These are phyloP conservation scores for Septoria linicola DNA, from an alignment of 2,329 filamentous ascomycete species.

Conservation along the genomic window DNA sequence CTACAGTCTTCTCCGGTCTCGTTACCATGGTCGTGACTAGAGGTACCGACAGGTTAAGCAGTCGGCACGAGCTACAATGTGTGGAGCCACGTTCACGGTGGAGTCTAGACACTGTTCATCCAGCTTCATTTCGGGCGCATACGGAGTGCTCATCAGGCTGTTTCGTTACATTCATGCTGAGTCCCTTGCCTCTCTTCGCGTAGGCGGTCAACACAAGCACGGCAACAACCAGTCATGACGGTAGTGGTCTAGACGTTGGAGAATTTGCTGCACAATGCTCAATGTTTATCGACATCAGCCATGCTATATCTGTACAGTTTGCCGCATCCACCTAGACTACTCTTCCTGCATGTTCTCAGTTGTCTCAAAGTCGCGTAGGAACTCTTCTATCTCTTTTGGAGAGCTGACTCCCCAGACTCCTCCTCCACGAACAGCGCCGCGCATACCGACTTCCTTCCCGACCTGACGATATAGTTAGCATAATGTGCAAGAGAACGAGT, in stretches of 20 bases:
- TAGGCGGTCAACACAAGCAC: no score
- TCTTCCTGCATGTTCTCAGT: slow-evolving; percentile 46
- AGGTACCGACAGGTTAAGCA: background rate
- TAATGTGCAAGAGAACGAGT: background rate
- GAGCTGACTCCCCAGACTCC: slow-evolving; percentile 91
- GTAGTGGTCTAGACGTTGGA: no score
- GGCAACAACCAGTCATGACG: no score
- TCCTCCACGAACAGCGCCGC: slow-evolving; percentile 59
- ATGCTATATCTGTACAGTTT: no score
- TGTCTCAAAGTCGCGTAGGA: slow-evolving; percentile 48
- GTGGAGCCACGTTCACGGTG: background rate
- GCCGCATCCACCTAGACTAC: no score
- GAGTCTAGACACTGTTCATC: background rate
- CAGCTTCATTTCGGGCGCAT: slow-evolving; percentile 9
- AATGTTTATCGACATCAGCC: no score
- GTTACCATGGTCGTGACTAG: no score
- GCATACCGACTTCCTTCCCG: slow-evolving; percentile 91
- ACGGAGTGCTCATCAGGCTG: no score
- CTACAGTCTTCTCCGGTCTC: no score
- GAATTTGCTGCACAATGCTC: no score
- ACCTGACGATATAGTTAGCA: background rate
- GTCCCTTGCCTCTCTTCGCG: no score
- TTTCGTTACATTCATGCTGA: no score
- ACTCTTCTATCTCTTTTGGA: slow-evolving; percentile 57
- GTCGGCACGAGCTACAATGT: background rate